phyloP scores from a whole-genome alignment of 768 basidiomycete genomes.

The Boletellus emodensis region DNA sequence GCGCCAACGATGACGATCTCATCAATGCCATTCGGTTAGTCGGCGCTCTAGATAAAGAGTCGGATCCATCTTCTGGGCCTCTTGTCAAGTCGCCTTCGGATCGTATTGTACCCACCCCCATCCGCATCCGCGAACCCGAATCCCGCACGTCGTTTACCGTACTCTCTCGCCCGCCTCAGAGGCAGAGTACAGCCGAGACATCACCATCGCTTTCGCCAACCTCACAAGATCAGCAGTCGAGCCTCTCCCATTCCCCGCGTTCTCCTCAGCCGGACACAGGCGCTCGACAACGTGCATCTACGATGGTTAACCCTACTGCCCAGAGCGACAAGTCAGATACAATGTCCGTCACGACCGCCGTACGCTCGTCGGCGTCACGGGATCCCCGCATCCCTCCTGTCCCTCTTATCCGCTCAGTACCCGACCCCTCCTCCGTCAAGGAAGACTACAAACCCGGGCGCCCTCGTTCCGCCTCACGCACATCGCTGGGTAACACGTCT shows the following conservation, averaged over 20 bases:
- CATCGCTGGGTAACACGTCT: conserved; percentile 6
- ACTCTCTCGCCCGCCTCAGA: conserved; percentile 51
- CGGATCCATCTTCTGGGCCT: conserved; percentile 13
- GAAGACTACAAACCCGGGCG: conserved; percentile 15
- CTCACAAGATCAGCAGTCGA: neutral
- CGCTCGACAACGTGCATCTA: conserved; percentile 12
- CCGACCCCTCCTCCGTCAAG: conserved; percentile 31
- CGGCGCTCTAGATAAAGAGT: conserved; percentile 22
- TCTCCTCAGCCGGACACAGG: conserved; percentile 12
- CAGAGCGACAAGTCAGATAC: conserved; percentile 28
- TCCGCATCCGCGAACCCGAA: conserved; percentile 43
- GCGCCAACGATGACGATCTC: conserved; percentile 27
- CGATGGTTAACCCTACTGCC: conserved; percentile 2
- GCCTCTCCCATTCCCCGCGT: neutral
- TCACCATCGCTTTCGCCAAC: conserved; percentile 8
- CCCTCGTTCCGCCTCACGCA: conserved; percentile 7
- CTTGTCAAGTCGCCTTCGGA: conserved; percentile 10
- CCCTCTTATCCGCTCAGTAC: conserved; percentile 31
- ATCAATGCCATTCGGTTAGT: conserved; percentile 31
- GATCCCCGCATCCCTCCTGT: conserved; percentile 26
- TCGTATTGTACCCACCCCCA: conserved; percentile 49
- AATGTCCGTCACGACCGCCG: conserved; percentile 21
- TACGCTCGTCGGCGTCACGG: conserved; percentile 20
- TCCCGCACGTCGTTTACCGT: conserved; percentile 60
- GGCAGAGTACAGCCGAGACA: conserved; percentile 24